These are phyloP conservation scores for Curvularia sp. DNA, from an alignment of 2,329 filamentous ascomycete genomes.

Conservation along the genomic window DNA sequence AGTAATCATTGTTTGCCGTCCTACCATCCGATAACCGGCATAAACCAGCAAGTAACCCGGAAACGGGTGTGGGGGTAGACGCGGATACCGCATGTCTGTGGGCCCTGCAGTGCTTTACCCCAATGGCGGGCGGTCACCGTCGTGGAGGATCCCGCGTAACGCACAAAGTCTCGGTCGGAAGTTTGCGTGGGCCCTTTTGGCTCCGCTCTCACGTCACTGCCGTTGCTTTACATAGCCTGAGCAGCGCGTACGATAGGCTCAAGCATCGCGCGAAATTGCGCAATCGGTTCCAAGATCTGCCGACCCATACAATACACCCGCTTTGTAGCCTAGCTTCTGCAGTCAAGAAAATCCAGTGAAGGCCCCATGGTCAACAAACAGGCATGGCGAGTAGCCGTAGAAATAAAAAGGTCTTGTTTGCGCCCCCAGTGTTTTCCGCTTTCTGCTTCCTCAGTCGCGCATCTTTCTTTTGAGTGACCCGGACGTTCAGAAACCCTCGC, in stretches of 20 bases:
- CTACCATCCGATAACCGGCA: background rate
- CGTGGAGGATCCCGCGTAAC: slow-evolving; percentile 4
- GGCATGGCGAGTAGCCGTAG: slow-evolving; percentile 5
- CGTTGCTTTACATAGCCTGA: slow-evolving; percentile 5
- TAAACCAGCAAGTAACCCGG: background rate
- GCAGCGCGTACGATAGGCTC: slow-evolving; percentile 16
- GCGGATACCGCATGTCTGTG: background rate
- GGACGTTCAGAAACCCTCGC: background rate
- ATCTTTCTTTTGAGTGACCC: slow-evolving; percentile 13
- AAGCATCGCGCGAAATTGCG: slow-evolving; percentile 48
- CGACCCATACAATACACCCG: slow-evolving; percentile 37
- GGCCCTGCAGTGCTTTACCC: background rate
- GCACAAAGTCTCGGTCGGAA: slow-evolving; percentile 4
- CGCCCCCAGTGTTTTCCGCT: slow-evolving; percentile 5
- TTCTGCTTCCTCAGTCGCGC: slow-evolving; percentile 12
- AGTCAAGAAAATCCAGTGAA: slow-evolving; percentile 18
- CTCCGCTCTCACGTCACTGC: slow-evolving; percentile 21
- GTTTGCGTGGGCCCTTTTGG: background rate
- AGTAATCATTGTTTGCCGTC: background rate
- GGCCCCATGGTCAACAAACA: slow-evolving; percentile 19
- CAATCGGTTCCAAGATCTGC: slow-evolving; percentile 47
- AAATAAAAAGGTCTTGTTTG: slow-evolving; percentile 21
- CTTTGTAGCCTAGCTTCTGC: slow-evolving; percentile 29
- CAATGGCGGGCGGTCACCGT: background rate
- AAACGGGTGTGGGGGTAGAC: background rate